Base-by-base conservation (phyloP, 257 asterid species). In the Catharanthus roseus region DNA sequence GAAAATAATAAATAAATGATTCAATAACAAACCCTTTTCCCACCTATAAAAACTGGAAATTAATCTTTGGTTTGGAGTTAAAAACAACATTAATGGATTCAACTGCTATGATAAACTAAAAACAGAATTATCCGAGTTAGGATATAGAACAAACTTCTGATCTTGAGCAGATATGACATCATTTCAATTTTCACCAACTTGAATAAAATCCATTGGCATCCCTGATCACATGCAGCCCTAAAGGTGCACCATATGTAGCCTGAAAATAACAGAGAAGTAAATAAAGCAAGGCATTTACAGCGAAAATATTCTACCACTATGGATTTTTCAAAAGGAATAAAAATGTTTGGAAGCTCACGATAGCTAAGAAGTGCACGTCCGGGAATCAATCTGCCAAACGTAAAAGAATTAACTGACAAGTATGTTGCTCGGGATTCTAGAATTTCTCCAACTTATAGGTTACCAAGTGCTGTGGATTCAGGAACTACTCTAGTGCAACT, bases 351-450 rank as follows among this genome's bases (percentile, higher is more conserved):
- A 76, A 72, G 75, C 91, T 85, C 68, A 93, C 99, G 97, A 58
- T 88, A 91, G 90, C 99, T 91, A 75, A 89, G 91, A 80, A 77
- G 95, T 28, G 99, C 93, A 71, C 77, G 84, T 47, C 99, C 99
- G 29, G 96, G 93, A 77, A 87, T 86, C 85, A 95, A 70, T 86
- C 99, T 93, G 87, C 70, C 45, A 76, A 67, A 80, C 19, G 72
- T 73, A 39, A 62, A 70, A 62, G 21, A 76, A 66, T 72, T 65
- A 64, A 51, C 75, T 66, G 36, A 41, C 39, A 71, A 69, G 21
- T 45, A 49, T 19, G 23, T 5, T 49, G 53, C 53, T 13, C 19
- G 24, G 51, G n/a, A 49, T 49, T 49, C 24, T 16, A 41, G 68
- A 19, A 42, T 42, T 42, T 42, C 47, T 42, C 21, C 19, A n/a